Base-by-base conservation (phyloP, 371 early-diverging fungal genomes). In the Mucor irregularis region DNA sequence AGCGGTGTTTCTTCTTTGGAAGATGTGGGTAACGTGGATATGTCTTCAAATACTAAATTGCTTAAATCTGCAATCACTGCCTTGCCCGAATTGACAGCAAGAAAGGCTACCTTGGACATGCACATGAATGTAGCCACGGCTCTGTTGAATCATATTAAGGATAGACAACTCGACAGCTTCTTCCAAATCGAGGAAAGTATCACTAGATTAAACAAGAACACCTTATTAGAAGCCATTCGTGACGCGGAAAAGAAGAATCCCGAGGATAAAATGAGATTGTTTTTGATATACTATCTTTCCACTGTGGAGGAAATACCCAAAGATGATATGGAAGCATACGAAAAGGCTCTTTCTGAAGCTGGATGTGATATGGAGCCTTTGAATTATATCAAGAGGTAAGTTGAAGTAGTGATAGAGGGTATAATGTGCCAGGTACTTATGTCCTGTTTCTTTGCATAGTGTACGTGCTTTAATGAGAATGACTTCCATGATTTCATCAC, bases 61-160 rank as follows among this genome's bases (percentile, higher is more conserved):
- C 80, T 98, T 34, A 92, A 96, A 67, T 81, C 87, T 1, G 98
- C 99, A 3, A 92, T 99, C 25, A 91, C 88, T 8, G 88, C 91
- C 8, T 78, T 99, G 3, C 99, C 99, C 2, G 96, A 97, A 61
- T 83, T 99, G 39, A 95, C 98, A 4, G 94, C 93, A 19, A 83
- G 97, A 53, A 99, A 99, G 74, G 86, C 93, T 17, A 89, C 91
- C 1, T 74, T 99, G 50, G 99, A 99, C 70, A 93, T 95, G 88
- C 99, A 99, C 64, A 98, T 99, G 96, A 94, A 94, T 66, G 92
- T 99, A 42, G 98, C 99, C 3, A 96, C 98, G 0, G 81, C 89
- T 30, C 68, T 99, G 58, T 81, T 99, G 31, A 88, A 93, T 24
- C 74, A 77, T 19, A 98, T 99, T 65, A 96, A 95, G 69, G 91